Conservation (phyloP, 2,329 filamentous ascomycete species). For the Cladosporium sp. region DNA sequence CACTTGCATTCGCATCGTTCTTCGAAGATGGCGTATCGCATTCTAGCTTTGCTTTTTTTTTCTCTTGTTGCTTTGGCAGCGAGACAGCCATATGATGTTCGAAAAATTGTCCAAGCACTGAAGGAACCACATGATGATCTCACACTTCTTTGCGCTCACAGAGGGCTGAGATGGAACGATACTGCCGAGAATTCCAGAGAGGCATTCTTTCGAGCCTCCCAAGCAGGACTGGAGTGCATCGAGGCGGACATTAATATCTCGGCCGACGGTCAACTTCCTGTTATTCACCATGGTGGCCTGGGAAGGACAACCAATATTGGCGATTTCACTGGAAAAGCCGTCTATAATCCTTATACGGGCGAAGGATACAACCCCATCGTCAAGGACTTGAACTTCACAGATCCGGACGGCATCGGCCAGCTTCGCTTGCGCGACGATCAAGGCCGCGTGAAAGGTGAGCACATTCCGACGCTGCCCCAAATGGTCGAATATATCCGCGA, state of each 20-base stretch:
- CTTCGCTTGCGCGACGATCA: slow-evolving; percentile 26
- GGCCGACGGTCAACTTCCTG: slow-evolving; percentile 23
- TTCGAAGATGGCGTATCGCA: background rate
- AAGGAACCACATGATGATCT: slow-evolving; percentile 25
- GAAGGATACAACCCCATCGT: slow-evolving; percentile 25
- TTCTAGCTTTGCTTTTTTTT: background rate
- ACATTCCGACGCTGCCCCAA: slow-evolving; percentile 23
- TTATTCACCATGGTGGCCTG: slow-evolving; percentile 26
- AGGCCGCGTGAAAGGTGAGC: slow-evolving; percentile 25
- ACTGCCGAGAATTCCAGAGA: slow-evolving; percentile 29
- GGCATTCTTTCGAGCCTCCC: slow-evolving; percentile 26
- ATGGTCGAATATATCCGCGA: slow-evolving; percentile 28
- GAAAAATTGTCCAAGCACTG: slow-evolving; percentile 25
- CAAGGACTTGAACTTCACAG: slow-evolving; percentile 22
- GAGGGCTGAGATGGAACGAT: slow-evolving; percentile 28
- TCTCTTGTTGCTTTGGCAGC: slow-evolving; percentile 15
- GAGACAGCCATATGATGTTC: slow-evolving; percentile 25
- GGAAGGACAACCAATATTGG: slow-evolving; percentile 27
- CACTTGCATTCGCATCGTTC: background rate
- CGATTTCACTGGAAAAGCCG: slow-evolving; percentile 21
- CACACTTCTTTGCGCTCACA: slow-evolving; percentile 26
- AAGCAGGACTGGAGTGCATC: slow-evolving; percentile 26
- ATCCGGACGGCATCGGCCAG: slow-evolving; percentile 20
- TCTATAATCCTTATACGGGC: slow-evolving; percentile 27
- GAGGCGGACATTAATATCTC: slow-evolving; percentile 27